Conservation (phyloP, 2,329 filamentous ascomycete species). For the Orbilia ellipsospora region DNA sequence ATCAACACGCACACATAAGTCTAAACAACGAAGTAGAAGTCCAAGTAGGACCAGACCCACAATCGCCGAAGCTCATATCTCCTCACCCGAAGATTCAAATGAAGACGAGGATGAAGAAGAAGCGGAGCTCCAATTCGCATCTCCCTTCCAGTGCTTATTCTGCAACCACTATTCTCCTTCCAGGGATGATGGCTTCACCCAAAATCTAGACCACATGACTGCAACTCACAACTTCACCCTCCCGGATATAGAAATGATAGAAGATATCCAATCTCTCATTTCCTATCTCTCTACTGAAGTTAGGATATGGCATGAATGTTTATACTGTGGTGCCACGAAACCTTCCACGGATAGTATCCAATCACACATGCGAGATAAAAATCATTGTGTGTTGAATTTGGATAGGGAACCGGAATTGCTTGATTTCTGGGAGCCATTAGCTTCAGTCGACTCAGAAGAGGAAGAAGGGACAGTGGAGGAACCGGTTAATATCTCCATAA, state of each 20-base stretch:
- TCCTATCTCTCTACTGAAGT: conserved; percentile 60
- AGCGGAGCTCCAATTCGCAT: conserved; percentile 26
- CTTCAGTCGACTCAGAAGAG: conserved; percentile 10
- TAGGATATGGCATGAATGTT: conserved; percentile 60
- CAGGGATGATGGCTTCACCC: conserved; percentile 34
- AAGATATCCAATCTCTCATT: conserved; percentile 60
- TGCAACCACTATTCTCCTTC: conserved; percentile 56
- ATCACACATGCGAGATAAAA: conserved; percentile 62
- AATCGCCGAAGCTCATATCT: not conserved
- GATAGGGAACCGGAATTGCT: conserved; percentile 60
- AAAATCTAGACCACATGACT: conserved; percentile 60
- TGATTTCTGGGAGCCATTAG: conserved; percentile 60
- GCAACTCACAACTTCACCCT: conserved; percentile 59
- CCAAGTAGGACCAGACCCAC: conserved; percentile 12
- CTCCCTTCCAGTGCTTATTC: conserved; percentile 60
- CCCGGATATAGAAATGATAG: conserved; percentile 58
- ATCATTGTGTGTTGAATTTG: conserved; percentile 61
- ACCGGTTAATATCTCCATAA: not conserved
- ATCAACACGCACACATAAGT: too few species aligned
- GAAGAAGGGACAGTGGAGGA: not conserved
- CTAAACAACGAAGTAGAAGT: conserved; percentile 15
- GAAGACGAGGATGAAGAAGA: conserved; percentile 5
- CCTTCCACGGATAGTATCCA: conserved; percentile 59
- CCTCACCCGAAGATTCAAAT: conserved; percentile 26
- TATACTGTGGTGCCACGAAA: conserved; percentile 61